These are phyloP conservation scores for Naegleria gruberi DNA, from an alignment of 208 protist genomes.

Conservation along the genomic window DNA sequence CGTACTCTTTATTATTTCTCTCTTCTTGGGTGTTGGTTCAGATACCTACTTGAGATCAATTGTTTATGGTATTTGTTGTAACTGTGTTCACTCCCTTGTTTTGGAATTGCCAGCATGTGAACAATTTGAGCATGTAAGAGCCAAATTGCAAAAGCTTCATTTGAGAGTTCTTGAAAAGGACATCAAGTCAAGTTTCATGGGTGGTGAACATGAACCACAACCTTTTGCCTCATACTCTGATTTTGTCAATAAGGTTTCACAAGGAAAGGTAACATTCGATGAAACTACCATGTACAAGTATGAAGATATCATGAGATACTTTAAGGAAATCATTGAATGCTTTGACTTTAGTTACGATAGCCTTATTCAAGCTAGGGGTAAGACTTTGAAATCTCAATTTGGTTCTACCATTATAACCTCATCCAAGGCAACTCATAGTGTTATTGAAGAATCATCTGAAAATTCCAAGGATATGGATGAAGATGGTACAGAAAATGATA, in stretches of 20 bases:
- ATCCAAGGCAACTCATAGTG: not conserved
- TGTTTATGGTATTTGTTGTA: not conserved
- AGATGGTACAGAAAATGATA: not conserved
- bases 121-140: not conserved
- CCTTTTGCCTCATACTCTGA: not conserved
- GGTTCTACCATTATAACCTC: not conserved
- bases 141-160: not conserved
- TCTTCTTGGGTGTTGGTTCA: not conserved
- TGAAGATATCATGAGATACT: not conserved
- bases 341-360: not conserved
- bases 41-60: not conserved
- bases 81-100: not conserved
- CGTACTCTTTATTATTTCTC: not conserved
- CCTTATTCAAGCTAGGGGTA: not conserved
- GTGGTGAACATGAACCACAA: not conserved
- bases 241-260: not conserved
- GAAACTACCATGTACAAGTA: not conserved
- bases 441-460: not conserved
- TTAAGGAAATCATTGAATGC: not conserved
- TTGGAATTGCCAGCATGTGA: not conserved
- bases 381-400: not conserved
- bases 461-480: not conserved
- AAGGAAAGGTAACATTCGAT: not conserved
- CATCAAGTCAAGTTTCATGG: not conserved
- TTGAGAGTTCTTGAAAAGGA: not conserved